Evolutionary conservation across 768 basidiomycete genomes (phyloP).

Genomic region (Suillus hirtellus): DNA sequence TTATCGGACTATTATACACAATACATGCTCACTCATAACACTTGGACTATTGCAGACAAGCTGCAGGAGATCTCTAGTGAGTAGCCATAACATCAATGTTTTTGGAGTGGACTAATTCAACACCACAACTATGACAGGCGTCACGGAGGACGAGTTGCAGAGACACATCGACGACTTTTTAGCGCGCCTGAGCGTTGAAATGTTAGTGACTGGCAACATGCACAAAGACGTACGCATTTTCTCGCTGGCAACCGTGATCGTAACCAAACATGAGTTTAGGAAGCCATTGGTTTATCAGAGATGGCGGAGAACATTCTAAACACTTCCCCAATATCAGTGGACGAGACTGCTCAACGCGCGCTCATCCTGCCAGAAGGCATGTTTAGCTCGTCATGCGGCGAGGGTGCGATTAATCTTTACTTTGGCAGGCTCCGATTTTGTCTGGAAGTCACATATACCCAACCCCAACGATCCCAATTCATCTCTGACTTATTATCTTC

Average conservation of each 20-base stretch:
- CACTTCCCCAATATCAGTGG: constrained; percentile 51
- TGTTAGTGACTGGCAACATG: constrained; percentile 83
- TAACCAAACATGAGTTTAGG: constrained; percentile 43
- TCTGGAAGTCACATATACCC: constrained; percentile 64
- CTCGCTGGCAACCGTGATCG: not conserved
- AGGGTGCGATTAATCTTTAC: constrained; percentile 16
- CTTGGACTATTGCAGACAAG: constrained; percentile 79
- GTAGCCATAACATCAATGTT: constrained; percentile 28
- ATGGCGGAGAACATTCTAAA: constrained; percentile 67
- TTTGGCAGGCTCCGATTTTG: constrained; percentile 62
- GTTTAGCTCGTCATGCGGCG: constrained; percentile 13
- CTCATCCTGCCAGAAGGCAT: constrained; percentile 74
- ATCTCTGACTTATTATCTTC: constrained; percentile 80
- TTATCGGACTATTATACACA: constrained; percentile 76
- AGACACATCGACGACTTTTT: constrained; percentile 60
- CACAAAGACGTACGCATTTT: constrained; percentile 65
- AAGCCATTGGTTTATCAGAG: constrained; percentile 72
- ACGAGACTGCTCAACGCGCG: constrained; percentile 54
- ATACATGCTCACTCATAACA: constrained; percentile 67
- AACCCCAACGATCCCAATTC: constrained; percentile 90
- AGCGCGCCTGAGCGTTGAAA: constrained; percentile 64
- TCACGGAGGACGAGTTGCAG: constrained; percentile 72
- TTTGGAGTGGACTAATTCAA: not conserved
- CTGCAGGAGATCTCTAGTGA: constrained; percentile 72
- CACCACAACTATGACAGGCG: constrained; percentile 41